Evolutionary conservation across 495 filamentous ascomycete genomes (phyloP), one percentile per base, ranked within the genome.

Genomic region (Aspergillus taichungensis): DNA sequence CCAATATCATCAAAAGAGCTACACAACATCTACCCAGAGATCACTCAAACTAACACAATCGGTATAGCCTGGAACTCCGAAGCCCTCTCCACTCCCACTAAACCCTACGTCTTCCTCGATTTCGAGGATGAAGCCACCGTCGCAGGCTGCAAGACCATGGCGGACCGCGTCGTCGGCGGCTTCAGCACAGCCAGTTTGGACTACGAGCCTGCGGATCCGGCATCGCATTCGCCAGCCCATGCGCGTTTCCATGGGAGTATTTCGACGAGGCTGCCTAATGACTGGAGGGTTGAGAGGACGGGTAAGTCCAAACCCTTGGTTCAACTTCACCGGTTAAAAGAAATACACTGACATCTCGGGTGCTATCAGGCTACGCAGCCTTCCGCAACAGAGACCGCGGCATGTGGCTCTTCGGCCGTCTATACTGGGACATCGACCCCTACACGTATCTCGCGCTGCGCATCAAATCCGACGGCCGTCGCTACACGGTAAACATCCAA

Each of bases 401-500:
- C 37, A 37, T 69, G 37, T 71, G 73, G 69, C 71, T 96, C 6
- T 95, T 96, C 59, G 92, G 92, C 9, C 82, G 78, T 40, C 69
- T 80, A 13, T 70, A 85, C 32, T 95, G 87, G 87, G 80, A 98
- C 58, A 82, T 95, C 42, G 89, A 95, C 47, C 82, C 83, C 2
- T 95, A 95, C 63, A 62, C 74, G 6, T 97, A 88, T 63, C 78
- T 97, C 6, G 94, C 87, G 0, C 62, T 98, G 56, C 82, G 89
- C n/a, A 73, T 97, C 51, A 91, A 87, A 62, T 87, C 84, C 18
- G 94, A 97, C 64, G 90, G 91, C 9, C 71, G 91, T 7, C 83
- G 85, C 51, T 98, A 97, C 66, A 88, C 92, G 40, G 82, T 98
- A 40, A 98, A 98, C 62, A 69, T 98, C 32, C 94, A 96, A 71